phyloP scores from a whole-genome alignment of 2,329 filamentous ascomycete genomes.

The Nemania abortiva region DNA sequence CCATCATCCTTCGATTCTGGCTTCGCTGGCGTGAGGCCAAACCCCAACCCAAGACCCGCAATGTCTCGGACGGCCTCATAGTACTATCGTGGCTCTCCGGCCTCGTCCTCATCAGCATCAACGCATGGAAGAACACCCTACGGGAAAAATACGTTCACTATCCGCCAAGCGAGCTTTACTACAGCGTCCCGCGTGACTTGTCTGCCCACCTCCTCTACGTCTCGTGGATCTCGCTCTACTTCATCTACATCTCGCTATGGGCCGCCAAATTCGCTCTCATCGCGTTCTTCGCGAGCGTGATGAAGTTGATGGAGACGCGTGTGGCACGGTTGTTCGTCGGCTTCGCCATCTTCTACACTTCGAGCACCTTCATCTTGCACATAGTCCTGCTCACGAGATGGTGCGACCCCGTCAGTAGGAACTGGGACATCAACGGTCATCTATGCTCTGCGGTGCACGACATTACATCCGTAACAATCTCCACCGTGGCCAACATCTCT shows the following conservation, averaged over 20 bases:
- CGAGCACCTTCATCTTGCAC: constrained; percentile 40
- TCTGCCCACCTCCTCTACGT: constrained; percentile 43
- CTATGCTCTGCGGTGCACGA: constrained; percentile 46
- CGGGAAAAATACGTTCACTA: constrained; percentile 38
- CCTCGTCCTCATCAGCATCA: constrained; percentile 43
- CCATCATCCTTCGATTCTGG: constrained; percentile 45
- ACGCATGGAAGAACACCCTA: constrained; percentile 45
- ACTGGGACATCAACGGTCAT: constrained; percentile 41
- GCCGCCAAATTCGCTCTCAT: constrained; percentile 45
- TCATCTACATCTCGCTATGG: constrained; percentile 46
- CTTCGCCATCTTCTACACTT: constrained; percentile 36
- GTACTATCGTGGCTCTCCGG: constrained; percentile 43
- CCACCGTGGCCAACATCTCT: constrained; percentile 42
- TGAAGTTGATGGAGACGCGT: constrained; percentile 36
- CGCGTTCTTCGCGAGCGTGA: constrained; percentile 41
- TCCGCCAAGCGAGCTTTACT: constrained; percentile 41
- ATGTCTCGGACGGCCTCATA: constrained; percentile 42
- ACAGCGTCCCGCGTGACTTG: constrained; percentile 38
- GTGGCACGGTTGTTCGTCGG: constrained; percentile 32
- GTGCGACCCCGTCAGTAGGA: constrained; percentile 41
- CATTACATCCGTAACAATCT: constrained; percentile 42
- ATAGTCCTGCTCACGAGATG: constrained; percentile 40
- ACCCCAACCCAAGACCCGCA: constrained; percentile 35
- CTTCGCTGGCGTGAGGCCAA: constrained; percentile 38
- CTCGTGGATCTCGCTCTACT: constrained; percentile 46